These are phyloP conservation scores for Fusarium bactridioides DNA, from an alignment of 2,329 filamentous ascomycete genomes.

Conservation along the genomic window DNA sequence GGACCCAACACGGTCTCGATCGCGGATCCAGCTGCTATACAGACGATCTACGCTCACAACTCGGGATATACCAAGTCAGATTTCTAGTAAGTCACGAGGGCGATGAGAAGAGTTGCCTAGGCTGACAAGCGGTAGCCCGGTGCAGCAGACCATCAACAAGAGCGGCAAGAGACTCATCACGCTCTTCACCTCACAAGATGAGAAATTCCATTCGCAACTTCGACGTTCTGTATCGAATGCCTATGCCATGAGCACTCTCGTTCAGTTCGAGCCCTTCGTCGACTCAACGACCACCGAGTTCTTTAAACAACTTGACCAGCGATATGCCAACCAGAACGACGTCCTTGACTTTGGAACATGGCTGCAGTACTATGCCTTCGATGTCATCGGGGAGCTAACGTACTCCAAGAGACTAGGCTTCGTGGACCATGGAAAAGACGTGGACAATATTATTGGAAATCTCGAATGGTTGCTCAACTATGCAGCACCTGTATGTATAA, in stretches of 20 bases:
- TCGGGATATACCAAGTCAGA: slow-evolving; percentile 14
- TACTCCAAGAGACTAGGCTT: slow-evolving; percentile 27
- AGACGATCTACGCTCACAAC: slow-evolving; percentile 10
- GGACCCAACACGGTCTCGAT: slow-evolving; percentile 9
- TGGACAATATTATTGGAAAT: slow-evolving; percentile 23
- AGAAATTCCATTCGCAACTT: not conserved
- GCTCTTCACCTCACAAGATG: slow-evolving; percentile 2
- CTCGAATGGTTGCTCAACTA: slow-evolving; percentile 31
- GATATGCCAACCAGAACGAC: not conserved
- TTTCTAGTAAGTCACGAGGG: not conserved
- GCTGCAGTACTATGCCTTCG: slow-evolving; percentile 34
- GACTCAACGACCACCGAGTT: not conserved
- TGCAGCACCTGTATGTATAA: not conserved
- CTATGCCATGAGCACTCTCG: not conserved
- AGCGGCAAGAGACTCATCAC: not conserved
- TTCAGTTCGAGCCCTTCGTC: slow-evolving; percentile 2
- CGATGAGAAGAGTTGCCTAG: fast-evolving
- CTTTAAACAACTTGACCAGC: not conserved
- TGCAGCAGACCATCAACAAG: not conserved
- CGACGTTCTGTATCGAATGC: not conserved
- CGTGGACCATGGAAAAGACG: slow-evolving; percentile 18
- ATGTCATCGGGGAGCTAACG: slow-evolving; percentile 22
- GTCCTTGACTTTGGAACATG: slow-evolving; percentile 20
- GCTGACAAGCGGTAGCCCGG: not conserved
- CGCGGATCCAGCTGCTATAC: slow-evolving; percentile 1